These are phyloP conservation scores for Mimosa bimucronata DNA, from an alignment of 306 rosid genomes.

Conservation along the genomic window DNA sequence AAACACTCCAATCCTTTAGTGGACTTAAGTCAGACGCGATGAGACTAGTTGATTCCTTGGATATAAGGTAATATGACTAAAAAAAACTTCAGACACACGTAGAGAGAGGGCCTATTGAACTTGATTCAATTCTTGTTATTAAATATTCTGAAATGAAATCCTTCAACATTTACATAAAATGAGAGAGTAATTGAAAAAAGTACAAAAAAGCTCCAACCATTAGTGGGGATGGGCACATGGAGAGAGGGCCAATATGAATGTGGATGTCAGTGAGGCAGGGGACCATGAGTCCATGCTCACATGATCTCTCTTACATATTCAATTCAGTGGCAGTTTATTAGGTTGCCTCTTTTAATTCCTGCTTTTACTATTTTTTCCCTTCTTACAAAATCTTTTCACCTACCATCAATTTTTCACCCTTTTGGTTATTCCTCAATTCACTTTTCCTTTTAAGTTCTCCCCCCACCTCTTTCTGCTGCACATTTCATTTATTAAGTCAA, in stretches of 20 bases:
- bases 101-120: too few species aligned
- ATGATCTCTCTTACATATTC: not conserved
- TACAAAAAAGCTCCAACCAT: not conserved
- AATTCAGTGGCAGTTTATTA: not conserved
- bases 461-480: too few species aligned
- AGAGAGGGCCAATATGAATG: slow-evolving; percentile 17
- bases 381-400: not conserved
- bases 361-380: not conserved
- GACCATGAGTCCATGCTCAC: slow-evolving; percentile 39
- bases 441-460: too few species aligned
- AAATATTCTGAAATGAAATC: too few species aligned
- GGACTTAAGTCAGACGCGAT: too few species aligned
- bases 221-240: slow-evolving; percentile 17
- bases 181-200: not conserved
- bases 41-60: too few species aligned
- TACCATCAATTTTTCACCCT: not conserved
- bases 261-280: slow-evolving; percentile 33
- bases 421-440: too few species aligned
- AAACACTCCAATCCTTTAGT: too few species aligned
- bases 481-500: too few species aligned
- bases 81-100: too few species aligned
- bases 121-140: not conserved
- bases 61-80: too few species aligned
- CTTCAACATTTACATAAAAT: not conserved
- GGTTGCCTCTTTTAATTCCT: not conserved